Conservation (phyloP, 306 rosid species). For the Glycine latifolia region DNA sequence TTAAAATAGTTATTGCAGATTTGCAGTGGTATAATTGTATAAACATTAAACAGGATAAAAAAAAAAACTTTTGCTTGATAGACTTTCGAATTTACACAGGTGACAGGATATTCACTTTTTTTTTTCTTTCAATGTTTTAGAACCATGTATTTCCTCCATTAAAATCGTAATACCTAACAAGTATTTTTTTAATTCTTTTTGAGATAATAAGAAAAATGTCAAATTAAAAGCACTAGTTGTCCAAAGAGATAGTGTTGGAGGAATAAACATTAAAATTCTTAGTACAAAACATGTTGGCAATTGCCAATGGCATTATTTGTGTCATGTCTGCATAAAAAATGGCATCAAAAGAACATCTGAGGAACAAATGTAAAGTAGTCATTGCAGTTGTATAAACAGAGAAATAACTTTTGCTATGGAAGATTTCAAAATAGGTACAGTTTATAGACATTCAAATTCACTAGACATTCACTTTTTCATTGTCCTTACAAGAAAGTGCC, state of each 20-base stretch:
- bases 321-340: slow-evolving; percentile 5
- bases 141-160: neutral
- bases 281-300: slow-evolving; percentile 19
- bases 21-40: neutral
- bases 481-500: slow-evolving; percentile 11
- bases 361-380: neutral
- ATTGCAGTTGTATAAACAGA: neutral
- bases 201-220: neutral
- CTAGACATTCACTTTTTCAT: neutral
- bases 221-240: neutral
- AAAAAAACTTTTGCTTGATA: neutral
- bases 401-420: neutral
- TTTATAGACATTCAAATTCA: neutral
- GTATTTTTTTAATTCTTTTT: neutral
- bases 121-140: neutral
- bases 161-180: neutral
- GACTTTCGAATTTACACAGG: neutral
- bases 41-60: neutral
- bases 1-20: slow-evolving; percentile 4
- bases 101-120: neutral
- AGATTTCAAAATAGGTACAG: neutral
- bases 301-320: neutral
- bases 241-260: neutral
- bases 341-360: neutral
- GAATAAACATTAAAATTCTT: neutral